Evolutionary conservation across 2,329 filamentous ascomycete species (phyloP).

Genomic region (Pseudogymnoascus sp.): DNA sequence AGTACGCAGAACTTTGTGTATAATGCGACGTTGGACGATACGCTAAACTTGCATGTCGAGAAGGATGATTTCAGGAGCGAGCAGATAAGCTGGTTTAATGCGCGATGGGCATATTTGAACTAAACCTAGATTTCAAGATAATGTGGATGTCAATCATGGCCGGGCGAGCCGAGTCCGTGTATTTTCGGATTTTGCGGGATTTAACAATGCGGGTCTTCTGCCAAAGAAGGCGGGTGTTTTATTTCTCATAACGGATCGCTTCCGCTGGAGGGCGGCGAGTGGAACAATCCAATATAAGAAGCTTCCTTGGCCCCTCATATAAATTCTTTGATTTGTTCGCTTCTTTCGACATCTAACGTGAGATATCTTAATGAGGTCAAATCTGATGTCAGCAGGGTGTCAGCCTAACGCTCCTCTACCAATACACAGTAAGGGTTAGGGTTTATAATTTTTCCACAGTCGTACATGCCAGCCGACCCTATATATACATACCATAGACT

Average conservation of each 20-base stretch:
- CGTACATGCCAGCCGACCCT: neutral
- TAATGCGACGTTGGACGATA: constrained; percentile 9
- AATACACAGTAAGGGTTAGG: neutral
- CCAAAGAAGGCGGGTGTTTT: neutral
- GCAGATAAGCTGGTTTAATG: constrained; percentile 26
- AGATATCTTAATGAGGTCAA: neutral
- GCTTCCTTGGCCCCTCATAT: neutral
- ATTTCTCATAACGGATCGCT: too few species aligned
- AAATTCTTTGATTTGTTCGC: neutral
- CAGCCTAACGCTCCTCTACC: neutral
- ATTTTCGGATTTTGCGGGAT: neutral
- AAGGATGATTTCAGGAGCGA: constrained; percentile 6
- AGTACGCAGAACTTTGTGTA: constrained; percentile 7
- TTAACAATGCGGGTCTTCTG: neutral
- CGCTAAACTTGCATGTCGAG: constrained; percentile 10
- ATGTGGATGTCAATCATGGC: neutral
- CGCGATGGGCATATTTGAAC: constrained; percentile 38
- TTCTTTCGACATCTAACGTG: neutral
- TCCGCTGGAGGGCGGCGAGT: too few species aligned
- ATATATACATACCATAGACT: neutral
- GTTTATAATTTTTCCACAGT: neutral
- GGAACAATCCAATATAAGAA: neutral
- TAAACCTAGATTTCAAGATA: neutral
- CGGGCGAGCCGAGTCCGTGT: neutral
- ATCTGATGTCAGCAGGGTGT: neutral